Conservation (phyloP, 192 early-diverging fungal species). For the Glomus cerebriforme region DNA sequence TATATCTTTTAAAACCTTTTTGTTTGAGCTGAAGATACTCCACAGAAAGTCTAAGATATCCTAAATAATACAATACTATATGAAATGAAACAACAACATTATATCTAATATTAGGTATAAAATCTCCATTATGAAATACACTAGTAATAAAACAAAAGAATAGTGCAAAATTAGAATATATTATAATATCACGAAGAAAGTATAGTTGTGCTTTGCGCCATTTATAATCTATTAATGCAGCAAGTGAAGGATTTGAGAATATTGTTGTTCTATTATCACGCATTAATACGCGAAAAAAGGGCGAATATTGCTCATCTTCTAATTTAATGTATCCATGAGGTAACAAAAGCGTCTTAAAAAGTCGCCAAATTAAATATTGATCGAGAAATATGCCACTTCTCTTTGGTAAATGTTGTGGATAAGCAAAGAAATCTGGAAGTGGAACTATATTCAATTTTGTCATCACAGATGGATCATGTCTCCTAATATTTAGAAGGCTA, state of each 20-base stretch:
- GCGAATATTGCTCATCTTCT: background rate
- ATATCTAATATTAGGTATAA: background rate
- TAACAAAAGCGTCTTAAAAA: background rate
- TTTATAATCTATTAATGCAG: constrained; percentile 10
- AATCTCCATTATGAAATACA: too few relatives aligned
- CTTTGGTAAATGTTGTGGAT: background rate
- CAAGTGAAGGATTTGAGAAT: constrained; percentile 2
- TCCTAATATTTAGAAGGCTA: too few relatives aligned
- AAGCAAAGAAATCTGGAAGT: constrained; percentile 8
- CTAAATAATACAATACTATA: constrained; percentile 1
- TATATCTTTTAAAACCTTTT: background rate
- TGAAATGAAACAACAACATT: background rate
- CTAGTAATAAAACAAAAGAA: background rate
- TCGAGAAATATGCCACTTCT: too few relatives aligned
- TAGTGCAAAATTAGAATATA: background rate
- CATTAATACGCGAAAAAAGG: background rate
- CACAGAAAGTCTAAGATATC: background rate
- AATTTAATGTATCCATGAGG: background rate
- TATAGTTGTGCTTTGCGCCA: background rate
- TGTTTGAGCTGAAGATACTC: background rate
- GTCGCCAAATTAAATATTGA: too few relatives aligned
- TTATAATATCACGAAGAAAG: background rate
- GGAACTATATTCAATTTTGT: background rate
- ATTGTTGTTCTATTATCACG: background rate
- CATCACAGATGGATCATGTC: too few relatives aligned